A percentile compares a stretch with the other conserved stretches of the same genome.
Evolutionary conservation across 2,329 filamentous ascomycete genomes (phyloP).

Genomic region (Curvularia lunata): DNA sequence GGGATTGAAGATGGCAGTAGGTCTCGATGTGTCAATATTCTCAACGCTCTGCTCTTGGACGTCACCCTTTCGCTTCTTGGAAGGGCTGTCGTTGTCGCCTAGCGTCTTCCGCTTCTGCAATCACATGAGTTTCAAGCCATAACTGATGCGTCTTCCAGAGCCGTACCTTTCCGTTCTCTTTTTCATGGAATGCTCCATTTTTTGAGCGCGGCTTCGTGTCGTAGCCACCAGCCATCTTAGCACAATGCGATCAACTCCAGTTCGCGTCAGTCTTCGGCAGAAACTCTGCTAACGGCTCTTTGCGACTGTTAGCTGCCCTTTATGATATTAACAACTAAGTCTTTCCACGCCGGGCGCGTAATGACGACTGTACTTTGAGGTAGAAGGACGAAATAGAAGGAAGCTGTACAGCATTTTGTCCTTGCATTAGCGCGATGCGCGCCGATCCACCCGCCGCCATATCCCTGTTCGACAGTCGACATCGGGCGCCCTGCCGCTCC

Average conservation of each 20-base stretch:
- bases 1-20: slow-evolving; percentile 72
- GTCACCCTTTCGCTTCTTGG: slow-evolving; percentile 27
- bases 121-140: background rate
- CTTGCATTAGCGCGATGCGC: slow-evolving; percentile 25
- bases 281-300: background rate
- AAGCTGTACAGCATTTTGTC: slow-evolving; percentile 9
- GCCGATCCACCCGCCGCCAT: slow-evolving; percentile 8
- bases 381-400: slow-evolving; percentile 1
- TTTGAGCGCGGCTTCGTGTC: slow-evolving; percentile 14
- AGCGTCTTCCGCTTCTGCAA: slow-evolving; percentile 34
- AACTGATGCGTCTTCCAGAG: too few relatives aligned
- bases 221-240: background rate
- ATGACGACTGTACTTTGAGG: background rate
- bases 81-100: slow-evolving; percentile 11
- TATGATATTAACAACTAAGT: background rate
- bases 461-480: slow-evolving; percentile 17
- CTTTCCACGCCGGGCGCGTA: background rate
- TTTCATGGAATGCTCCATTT: slow-evolving; percentile 4
- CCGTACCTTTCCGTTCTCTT: slow-evolving; percentile 21
- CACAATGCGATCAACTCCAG: background rate
- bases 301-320: background rate
- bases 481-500: background rate
- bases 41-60: slow-evolving; percentile 14
- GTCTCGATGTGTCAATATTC: slow-evolving; percentile 65
- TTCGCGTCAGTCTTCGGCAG: background rate